Evolutionary conservation across 2,329 filamentous ascomycete genomes (phyloP).

Genomic region (Claviceps citrina): DNA sequence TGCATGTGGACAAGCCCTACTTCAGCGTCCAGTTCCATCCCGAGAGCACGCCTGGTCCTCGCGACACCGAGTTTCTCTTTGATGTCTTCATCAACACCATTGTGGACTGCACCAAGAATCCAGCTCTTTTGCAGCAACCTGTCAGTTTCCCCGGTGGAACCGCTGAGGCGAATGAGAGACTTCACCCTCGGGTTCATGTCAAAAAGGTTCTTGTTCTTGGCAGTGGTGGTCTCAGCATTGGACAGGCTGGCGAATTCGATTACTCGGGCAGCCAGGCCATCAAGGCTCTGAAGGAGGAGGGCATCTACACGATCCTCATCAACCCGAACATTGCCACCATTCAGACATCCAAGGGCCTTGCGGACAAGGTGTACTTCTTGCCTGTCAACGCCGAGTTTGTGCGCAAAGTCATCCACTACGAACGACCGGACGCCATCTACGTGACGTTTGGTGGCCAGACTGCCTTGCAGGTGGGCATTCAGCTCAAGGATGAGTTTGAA

Average conservation of each 20-base stretch:
- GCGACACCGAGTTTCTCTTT: conserved; percentile 92
- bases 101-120: conserved; percentile 51
- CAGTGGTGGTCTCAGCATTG: conserved; percentile 89
- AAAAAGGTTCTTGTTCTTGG: conserved; percentile 94
- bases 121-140: conserved; percentile 50
- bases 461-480: conserved; percentile 87
- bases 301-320: conserved; percentile 94
- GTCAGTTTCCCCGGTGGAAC: conserved; percentile 81
- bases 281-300: conserved; percentile 94
- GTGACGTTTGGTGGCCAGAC: conserved; percentile 97
- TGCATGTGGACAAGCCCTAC: conserved; percentile 70
- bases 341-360: conserved; percentile 92
- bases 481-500: conserved; percentile 95
- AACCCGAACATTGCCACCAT: conserved; percentile 99
- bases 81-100: conserved; percentile 91
- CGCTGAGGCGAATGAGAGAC: conserved; percentile 58
- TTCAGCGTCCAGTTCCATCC: conserved; percentile 99
- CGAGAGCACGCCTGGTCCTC: conserved; percentile 86
- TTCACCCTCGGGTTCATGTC: conserved; percentile 64
- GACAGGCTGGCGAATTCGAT: conserved; percentile 95
- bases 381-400: conserved; percentile 96
- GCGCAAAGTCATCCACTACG: conserved; percentile 89
- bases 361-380: conserved; percentile 97
- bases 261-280: conserved; percentile 98
- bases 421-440: conserved; percentile 91